Conservation (phyloP, 257 asterid genomes). For the Rubia yunnanensis region DNA sequence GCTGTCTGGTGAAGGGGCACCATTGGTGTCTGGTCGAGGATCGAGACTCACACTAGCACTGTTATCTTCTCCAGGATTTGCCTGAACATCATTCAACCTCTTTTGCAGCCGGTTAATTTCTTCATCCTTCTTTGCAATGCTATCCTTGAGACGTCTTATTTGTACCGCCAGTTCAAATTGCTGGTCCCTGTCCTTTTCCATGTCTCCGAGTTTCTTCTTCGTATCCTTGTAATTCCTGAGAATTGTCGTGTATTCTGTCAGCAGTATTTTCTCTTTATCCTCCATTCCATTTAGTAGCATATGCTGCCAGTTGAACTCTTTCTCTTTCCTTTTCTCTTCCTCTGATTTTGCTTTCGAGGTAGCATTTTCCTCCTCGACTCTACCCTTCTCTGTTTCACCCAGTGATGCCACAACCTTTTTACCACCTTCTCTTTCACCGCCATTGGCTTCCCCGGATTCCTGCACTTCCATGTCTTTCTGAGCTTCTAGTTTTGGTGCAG, state of each 20-base stretch:
- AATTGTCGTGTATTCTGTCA: conserved; percentile 58
- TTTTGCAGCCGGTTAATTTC: conserved; percentile 50
- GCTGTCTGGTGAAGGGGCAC: conserved; percentile 9
- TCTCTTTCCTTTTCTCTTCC: conserved; percentile 11
- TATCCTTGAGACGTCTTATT: conserved; percentile 49
- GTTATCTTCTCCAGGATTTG: conserved; percentile 8
- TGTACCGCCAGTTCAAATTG: conserved; percentile 60
- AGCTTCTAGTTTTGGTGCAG: conserved; percentile 8
- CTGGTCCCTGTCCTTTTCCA: conserved; percentile 48
- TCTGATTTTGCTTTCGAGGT: conserved; percentile 4
- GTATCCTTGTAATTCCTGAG: conserved; percentile 74
- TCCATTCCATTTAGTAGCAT: conserved; percentile 65
- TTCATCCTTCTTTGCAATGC: conserved; percentile 52
- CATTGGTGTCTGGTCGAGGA: conserved; percentile 23
- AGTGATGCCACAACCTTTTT: conserved; percentile 7
- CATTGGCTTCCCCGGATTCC: conserved; percentile 12
- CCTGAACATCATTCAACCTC: conserved; percentile 26
- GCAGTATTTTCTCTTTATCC: conserved; percentile 62
- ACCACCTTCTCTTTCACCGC: conserved; percentile 12
- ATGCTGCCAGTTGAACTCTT: conserved; percentile 55
- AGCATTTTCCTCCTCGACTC: background rate
- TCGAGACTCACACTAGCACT: conserved; percentile 12
- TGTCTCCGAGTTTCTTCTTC: conserved; percentile 53
- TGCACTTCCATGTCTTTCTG: conserved; percentile 14
- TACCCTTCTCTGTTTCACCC: conserved; percentile 13